A percentile compares a stretch with the other conserved stretches of the same genome.
phyloP scores from a whole-genome alignment of 768 basidiomycete species.

The Boletus subcaerulescens region DNA sequence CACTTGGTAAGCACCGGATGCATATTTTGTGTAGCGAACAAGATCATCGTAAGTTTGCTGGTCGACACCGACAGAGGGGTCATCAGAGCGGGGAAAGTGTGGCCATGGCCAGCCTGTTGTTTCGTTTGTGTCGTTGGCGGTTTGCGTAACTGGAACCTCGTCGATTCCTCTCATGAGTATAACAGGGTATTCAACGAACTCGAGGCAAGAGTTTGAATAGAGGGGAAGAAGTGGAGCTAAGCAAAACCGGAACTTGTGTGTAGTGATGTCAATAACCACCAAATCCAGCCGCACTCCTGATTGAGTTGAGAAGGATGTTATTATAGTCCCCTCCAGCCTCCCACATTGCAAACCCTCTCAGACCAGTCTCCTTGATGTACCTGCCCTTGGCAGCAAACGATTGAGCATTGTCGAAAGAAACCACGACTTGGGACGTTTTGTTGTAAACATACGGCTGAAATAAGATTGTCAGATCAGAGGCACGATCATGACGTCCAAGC shows the following conservation, averaged over 20 bases:
- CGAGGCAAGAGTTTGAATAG: not conserved
- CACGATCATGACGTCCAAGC: not conserved
- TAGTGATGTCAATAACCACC: not conserved
- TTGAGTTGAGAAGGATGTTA: constrained; percentile 59
- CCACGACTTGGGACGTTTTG: constrained; percentile 47
- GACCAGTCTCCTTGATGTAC: constrained; percentile 49
- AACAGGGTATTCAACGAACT: not conserved
- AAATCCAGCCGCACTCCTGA: constrained; percentile 25
- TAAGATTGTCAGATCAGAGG: not conserved
- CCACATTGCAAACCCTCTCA: constrained; percentile 70
- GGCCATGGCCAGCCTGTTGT: constrained; percentile 16
- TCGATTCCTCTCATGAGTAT: constrained; percentile 4
- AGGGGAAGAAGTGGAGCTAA: not conserved
- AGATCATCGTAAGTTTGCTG: constrained; percentile 40
- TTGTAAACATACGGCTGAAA: constrained; percentile 69
- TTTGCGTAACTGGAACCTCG: not conserved
- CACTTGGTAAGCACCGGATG: constrained; percentile 47
- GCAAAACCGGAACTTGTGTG: not conserved
- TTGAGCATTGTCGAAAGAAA: constrained; percentile 61
- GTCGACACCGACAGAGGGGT: constrained; percentile 31
- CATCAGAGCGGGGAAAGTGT: constrained; percentile 23
- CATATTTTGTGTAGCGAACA: constrained; percentile 46
- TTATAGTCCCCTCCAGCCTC: constrained; percentile 65
- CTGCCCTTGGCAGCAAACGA: constrained; percentile 62
- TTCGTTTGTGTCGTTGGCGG: not conserved